These are phyloP conservation scores for Spiraea crenata DNA, from an alignment of 331 rosid species.

Conservation along the genomic window DNA sequence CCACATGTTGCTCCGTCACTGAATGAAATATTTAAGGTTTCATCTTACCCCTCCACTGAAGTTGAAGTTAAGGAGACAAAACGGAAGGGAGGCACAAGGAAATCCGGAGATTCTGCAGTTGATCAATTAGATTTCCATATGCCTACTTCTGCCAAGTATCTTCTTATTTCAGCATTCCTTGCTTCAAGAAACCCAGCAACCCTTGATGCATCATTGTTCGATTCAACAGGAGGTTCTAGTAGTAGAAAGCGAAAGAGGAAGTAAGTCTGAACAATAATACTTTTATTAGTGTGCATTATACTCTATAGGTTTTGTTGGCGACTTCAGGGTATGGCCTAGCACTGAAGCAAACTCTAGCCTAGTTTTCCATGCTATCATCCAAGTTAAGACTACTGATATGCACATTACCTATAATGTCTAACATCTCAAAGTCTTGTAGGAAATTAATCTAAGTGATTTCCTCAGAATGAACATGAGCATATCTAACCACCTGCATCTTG, in stretches of 20 bases:
- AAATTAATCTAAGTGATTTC: not conserved
- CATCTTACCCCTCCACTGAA: slow-evolving; percentile 47
- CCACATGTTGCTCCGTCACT: slow-evolving; percentile 64
- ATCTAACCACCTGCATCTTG: not conserved
- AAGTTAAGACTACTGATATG: not conserved
- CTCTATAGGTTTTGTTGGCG: not conserved
- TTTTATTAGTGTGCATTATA: not conserved
- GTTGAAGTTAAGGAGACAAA: slow-evolving; percentile 48
- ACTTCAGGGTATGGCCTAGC: not conserved
- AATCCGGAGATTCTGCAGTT: slow-evolving; percentile 42
- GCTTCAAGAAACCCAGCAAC: slow-evolving; percentile 98
- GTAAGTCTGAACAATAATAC: slow-evolving; percentile 43
- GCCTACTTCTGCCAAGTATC: slow-evolving; percentile 88
- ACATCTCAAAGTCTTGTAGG: not conserved
- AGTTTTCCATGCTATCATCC: not conserved
- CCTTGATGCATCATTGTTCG: slow-evolving; percentile 86
- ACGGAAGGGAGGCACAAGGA: slow-evolving; percentile 43
- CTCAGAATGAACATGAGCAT: slow-evolving; percentile 1
- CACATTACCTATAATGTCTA: not conserved
- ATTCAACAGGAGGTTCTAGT: slow-evolving; percentile 74
- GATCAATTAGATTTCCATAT: slow-evolving; percentile 67
- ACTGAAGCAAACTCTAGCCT: not conserved
- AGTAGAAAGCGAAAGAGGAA: slow-evolving; percentile 71
- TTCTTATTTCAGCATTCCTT: slow-evolving; percentile 87
- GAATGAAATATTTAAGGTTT: slow-evolving; percentile 70